Percentiles rank a stretch among this genome's conserved stretches.
Evolutionary conservation across 1,284 basidiomycete genomes (phyloP).

Genomic region (Clitocybe nebularis): DNA sequence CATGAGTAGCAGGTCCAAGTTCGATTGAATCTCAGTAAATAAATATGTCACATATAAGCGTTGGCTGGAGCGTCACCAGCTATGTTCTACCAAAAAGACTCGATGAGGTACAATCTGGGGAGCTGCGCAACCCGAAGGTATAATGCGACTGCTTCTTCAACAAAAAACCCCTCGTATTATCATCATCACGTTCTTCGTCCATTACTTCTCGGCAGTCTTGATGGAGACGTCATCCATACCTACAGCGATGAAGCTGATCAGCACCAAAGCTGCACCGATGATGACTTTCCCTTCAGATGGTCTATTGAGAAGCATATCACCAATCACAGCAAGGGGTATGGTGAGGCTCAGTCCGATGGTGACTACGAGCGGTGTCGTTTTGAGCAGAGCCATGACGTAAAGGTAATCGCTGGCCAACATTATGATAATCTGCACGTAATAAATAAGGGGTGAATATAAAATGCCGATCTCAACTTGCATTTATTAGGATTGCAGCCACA

Average conservation of each 20-base stretch:
- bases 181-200: too few relatives aligned
- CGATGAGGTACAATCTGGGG: too few relatives aligned
- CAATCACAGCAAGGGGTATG: slow-evolving; percentile 84
- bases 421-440: slow-evolving; percentile 67
- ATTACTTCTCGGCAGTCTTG: background rate
- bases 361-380: slow-evolving; percentile 91
- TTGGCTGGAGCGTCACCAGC: too few relatives aligned
- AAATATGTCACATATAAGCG: too few relatives aligned
- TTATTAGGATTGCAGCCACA: slow-evolving; percentile 69
- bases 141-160: too few relatives aligned
- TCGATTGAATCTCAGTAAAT: too few relatives aligned
- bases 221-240: slow-evolving; percentile 52
- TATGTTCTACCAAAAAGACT: too few relatives aligned
- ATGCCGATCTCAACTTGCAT: slow-evolving; percentile 46
- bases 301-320: slow-evolving; percentile 68
- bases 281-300: slow-evolving; percentile 55
- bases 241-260: slow-evolving; percentile 63
- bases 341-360: slow-evolving; percentile 95
- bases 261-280: slow-evolving; percentile 63
- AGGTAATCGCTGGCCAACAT: slow-evolving; percentile 84
- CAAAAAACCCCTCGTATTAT: too few relatives aligned
- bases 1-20: too few relatives aligned
- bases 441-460: slow-evolving; percentile 1
- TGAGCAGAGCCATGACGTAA: slow-evolving; percentile 92
- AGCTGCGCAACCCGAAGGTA: too few relatives aligned